Base-by-base conservation (phyloP, 176 grass and related monocot genomes). In the Cenchrus fungigraminus region DNA sequence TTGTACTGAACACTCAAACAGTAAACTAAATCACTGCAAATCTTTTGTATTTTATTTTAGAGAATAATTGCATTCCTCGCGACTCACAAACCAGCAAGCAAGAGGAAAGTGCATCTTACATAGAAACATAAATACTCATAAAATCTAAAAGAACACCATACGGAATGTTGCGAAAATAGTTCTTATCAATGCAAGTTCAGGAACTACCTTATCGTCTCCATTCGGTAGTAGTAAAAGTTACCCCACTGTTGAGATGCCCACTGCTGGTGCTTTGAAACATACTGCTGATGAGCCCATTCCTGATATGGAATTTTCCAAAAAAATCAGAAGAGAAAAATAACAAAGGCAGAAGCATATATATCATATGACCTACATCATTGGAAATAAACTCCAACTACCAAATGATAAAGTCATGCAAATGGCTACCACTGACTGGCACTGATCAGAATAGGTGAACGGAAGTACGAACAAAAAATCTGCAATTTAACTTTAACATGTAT, bases 221-320 rank as follows among this genome's bases (percentile, higher is more conserved):
- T 93, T 47, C 89, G 89, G 73, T 93, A 97, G 82, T 97, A 97
- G 65, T 91, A 93, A 72, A 97, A 97, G 88, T 93, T 97, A 51
- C 94, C 91, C 94, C 94, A 97, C 75, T 93, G 94, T 55, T 97
- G 91, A 44, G 94, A 93, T 70, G 91, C 84, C 94, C 91, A 97
- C 73, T 97, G 91, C 58, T 93, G 94, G 82, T 97, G 94, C 82
- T 97, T 97, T 32, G 79, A 80, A 70, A 90, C 79, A 77, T 97
- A 93, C 54, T 93, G 94, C 55, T 91, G 85, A 59, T 90, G 89
- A 78, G 91, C 94, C 94, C 94, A 97, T 80, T 93, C 91, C 94
- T 97, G 82, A 80, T 73, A 82, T 7, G 84, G 71, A 11, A 84
- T 56, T 57, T 46, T 32, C 31, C 12, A 74, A 74, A 57, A 80